phyloP scores from a whole-genome alignment of 2,329 filamentous ascomycete species.

The Didymella pomorum region DNA sequence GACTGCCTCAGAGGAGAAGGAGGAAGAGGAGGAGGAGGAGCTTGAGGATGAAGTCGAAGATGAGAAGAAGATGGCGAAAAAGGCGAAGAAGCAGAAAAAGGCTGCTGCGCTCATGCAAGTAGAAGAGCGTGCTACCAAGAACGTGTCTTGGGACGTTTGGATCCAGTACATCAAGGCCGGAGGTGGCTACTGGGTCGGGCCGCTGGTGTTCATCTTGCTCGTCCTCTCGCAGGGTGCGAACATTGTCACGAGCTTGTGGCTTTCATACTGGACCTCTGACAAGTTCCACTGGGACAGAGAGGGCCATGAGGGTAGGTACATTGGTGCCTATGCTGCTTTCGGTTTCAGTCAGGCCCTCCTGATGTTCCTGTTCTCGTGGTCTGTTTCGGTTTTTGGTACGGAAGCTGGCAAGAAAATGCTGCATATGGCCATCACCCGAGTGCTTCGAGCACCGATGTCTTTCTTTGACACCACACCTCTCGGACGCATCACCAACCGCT shows the following conservation, averaged over 20 bases:
- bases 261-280: conserved; percentile 90
- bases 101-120: conserved; percentile 73
- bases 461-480: conserved; percentile 98
- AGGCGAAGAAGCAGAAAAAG: conserved; percentile 55
- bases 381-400: conserved; percentile 81
- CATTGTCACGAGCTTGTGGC: conserved; percentile 87
- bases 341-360: conserved; percentile 39
- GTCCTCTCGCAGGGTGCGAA: conserved; percentile 81
- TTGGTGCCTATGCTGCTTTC: conserved; percentile 58
- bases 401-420: conserved; percentile 83
- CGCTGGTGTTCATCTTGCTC: conserved; percentile 69
- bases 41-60: conserved; percentile 64
- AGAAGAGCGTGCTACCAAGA: conserved; percentile 74
- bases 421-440: conserved; percentile 77
- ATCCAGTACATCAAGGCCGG: conserved; percentile 78
- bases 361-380: conserved; percentile 80
- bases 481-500: conserved; percentile 94
- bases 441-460: conserved; percentile 75
- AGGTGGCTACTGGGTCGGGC: conserved; percentile 73
- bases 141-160: conserved; percentile 83
- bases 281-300: conserved; percentile 61
- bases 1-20: conserved; percentile 69
- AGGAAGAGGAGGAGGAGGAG: conserved; percentile 59
- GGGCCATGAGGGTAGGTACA: conserved; percentile 69
- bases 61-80: conserved; percentile 65